These are phyloP conservation scores for Xylaria sp. DNA, from an alignment of 2,329 filamentous ascomycete species.

Conservation along the genomic window DNA sequence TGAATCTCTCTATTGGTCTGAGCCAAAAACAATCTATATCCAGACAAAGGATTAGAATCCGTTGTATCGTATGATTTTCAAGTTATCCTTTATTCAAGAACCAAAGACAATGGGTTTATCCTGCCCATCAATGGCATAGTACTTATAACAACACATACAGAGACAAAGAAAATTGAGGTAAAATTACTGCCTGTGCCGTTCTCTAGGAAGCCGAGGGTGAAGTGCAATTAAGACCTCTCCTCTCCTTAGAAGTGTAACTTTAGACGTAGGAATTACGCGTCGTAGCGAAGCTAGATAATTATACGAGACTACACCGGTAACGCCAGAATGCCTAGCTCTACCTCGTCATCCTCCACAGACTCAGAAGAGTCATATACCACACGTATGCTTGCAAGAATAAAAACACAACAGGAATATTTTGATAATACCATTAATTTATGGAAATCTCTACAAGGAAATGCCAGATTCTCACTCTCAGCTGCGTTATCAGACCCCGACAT, in stretches of 20 bases:
- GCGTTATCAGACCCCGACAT: not conserved
- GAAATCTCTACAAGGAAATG: not conserved
- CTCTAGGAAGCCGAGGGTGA: no score
- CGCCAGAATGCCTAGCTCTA: conserved; percentile 8
- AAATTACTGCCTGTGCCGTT: no score
- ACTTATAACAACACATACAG: no score
- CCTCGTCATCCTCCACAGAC: conserved; percentile 28
- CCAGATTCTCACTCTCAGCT: not conserved
- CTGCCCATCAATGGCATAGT: no score
- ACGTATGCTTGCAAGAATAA: conserved; percentile 3
- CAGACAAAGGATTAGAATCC: no score
- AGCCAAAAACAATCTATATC: no score
- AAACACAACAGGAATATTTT: conserved; percentile 15
- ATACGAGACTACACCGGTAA: not conserved
- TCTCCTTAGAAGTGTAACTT: not conserved
- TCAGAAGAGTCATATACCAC: conserved; percentile 29
- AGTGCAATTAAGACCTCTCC: no score
- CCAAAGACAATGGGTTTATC: no score
- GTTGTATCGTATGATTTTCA: no score
- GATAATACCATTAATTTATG: conserved; percentile 21
- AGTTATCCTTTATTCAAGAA: no score
- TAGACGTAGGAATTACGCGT: not conserved
- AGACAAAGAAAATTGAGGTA: no score
- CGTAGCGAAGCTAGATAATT: not conserved
- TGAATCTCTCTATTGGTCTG: no score